Evolutionary conservation across 139 green algal genomes (phyloP), one percentile per base, ranked within the genome.

Genomic region (Gonium pectorale): DNA sequence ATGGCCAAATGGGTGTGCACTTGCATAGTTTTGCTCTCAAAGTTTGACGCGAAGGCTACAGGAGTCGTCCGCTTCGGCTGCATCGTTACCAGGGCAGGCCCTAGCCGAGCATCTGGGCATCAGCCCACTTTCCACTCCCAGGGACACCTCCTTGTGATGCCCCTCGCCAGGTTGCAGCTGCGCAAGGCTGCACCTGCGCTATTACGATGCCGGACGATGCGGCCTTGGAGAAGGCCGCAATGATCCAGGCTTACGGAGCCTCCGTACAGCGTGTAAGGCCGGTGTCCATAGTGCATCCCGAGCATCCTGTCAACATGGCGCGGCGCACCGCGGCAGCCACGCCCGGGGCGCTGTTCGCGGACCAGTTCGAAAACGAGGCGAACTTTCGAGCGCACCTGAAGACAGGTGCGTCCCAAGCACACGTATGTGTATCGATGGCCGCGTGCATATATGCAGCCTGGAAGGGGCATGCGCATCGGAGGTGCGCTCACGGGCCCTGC

Each of bases 281-380:
- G 2, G 97, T 99, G 31, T 97, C 94, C 63, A 99, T 99, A 82
- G 92, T 95, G 6, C 93, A 99, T 77, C 95, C 94, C 0, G 91
- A 98, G 5, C 96, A 99, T 70, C 98, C 97, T 83, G 96, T 99
- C 6, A 97, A 99, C 77, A 90, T 98, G 33, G 96, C 96, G 0
- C 82, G 92, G 21, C 88, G 92, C 21, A 69, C 40, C 9, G 96
- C 96, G 6, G 91, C 81, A 0, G 62, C 69, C 35, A 87, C 91
- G 49, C 33, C 64, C 2, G 80, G 83, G 40, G 93, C 92, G 1
- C 63, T 99, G 26, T 99, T 99, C 90, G 93, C 94, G 0, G 92
- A 99, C 86, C 97, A 99, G 88, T 99, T 99, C 91, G 97, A 99
- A 68, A 99, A 97, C 69, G 79, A 91, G 11, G 96, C 95, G 56